Base-by-base conservation (phyloP, 345 rosid genomes). In the Rhodomyrtus tomentosa region DNA sequence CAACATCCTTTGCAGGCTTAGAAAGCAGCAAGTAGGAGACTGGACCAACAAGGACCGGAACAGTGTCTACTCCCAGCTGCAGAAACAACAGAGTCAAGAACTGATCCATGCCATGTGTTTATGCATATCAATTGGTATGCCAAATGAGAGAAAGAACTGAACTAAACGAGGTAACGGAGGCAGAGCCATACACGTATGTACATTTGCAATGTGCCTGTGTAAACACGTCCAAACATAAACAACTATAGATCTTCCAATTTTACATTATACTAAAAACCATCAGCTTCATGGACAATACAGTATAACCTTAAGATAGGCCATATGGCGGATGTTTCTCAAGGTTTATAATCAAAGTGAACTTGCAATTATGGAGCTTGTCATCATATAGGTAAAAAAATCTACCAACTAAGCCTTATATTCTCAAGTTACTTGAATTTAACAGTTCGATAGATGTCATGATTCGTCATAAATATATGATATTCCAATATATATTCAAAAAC, bases 1-100 rank as follows among this genome's bases (percentile, higher is more conserved):
- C 97, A 83, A 95, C 96, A 84, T 98, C 98, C 94, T 96, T 96
- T 42, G 95, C 96, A 86, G 97, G 98, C 88, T 96, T 96, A 32
- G 98, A 94, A 38, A 96, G 94, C 89, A 96, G 88, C 96, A 96
- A 90, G 92, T 95, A 96, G 54, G 98, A 93, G 84, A 96, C 98
- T 62, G 99, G 99, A 55, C 98, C 99, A 89, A 95, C 83, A 89
- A 96, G 93, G 84, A 96, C 92, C 54, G 99, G 99, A 76, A 96
- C 92, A 22, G 99, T 96, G 25, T 96, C 90, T 24, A 95, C 93
- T 87, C 99, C 98, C 82, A 93, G 98, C 98, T 96, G 94, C 90
- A 88, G 49, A 21, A 52, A 84, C 58, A 86, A 73, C 16, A 36
- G 22, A 85, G 81, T 86, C 68, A 89, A 82, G 27, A 80, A 81